Evolutionary conservation across 345 rosid species (phyloP).

Genomic region (Sonneratia alba): DNA sequence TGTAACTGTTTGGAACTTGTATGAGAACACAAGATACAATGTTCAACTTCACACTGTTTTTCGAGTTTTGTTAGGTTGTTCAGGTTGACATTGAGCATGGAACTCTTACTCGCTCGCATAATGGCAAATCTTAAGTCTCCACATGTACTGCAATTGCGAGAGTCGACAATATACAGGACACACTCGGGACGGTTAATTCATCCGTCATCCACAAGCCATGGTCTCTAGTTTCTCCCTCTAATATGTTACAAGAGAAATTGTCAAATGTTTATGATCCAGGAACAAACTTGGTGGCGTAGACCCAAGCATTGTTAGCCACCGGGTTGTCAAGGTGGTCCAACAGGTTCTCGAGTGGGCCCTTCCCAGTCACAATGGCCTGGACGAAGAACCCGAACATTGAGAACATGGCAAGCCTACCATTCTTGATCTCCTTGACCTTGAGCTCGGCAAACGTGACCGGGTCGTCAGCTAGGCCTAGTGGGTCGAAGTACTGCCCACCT

Average conservation of each 20-base stretch:
- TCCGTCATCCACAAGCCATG: no score
- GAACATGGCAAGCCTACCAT: slow-evolving; percentile 92
- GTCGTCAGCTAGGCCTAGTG: slow-evolving; percentile 83
- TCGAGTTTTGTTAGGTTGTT: not conserved
- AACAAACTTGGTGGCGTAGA: slow-evolving; percentile 67
- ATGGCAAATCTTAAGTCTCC: no score
- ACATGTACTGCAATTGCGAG: no score
- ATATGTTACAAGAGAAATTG: no score
- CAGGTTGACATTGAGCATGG: not conserved
- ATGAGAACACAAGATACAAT: not conserved
- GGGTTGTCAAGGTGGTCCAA: slow-evolving; percentile 89
- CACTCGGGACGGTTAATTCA: no score
- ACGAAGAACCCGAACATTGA: slow-evolving; percentile 98
- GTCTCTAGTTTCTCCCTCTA: no score
- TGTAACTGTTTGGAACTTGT: not conserved
- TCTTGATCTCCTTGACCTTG: slow-evolving; percentile 95
- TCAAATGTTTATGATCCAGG: no score
- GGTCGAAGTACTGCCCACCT: slow-evolving; percentile 83
- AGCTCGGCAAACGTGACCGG: slow-evolving; percentile 82
- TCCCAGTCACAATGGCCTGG: slow-evolving; percentile 90
- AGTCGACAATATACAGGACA: no score
- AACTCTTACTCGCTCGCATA: not conserved
- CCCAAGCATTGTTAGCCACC: slow-evolving; percentile 98
- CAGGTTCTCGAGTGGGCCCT: slow-evolving; percentile 90
- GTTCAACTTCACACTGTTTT: not conserved